Conservation (phyloP, 2,329 filamentous ascomycete genomes). For the Ceratocystis cubensis region DNA sequence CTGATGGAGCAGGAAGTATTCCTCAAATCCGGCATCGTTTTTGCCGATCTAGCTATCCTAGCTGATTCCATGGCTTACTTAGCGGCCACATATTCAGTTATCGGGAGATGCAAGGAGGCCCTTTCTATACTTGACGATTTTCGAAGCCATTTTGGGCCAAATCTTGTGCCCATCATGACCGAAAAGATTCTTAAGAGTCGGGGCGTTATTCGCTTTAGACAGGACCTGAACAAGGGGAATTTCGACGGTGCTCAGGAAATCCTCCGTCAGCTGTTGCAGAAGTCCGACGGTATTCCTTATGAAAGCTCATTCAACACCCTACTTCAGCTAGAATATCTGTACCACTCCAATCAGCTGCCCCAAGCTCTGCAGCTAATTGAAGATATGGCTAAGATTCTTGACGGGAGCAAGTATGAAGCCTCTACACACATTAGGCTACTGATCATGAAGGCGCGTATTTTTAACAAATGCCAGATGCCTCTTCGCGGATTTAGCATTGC, state of each 20-base stretch:
- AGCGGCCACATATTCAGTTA: conserved; percentile 32
- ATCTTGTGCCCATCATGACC: neutral
- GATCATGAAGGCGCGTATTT: conserved; percentile 57
- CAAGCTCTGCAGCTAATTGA: conserved; percentile 39
- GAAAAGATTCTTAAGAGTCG: conserved; percentile 44
- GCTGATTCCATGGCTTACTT: conserved; percentile 54
- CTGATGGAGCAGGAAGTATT: conserved; percentile 53
- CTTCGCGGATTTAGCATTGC: conserved; percentile 66
- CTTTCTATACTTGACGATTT: conserved; percentile 36
- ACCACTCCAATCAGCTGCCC: conserved; percentile 36
- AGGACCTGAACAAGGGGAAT: conserved; percentile 46
- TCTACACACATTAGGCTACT: conserved; percentile 58
- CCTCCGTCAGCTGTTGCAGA: conserved; percentile 41
- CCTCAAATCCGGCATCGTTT: conserved; percentile 48
- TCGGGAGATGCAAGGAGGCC: conserved; percentile 40
- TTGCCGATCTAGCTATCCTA: conserved; percentile 47
- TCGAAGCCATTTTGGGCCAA: neutral
- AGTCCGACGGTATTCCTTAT: conserved; percentile 38
- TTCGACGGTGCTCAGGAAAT: conserved; percentile 40
- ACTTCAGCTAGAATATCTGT: conserved; percentile 41
- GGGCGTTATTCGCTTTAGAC: conserved; percentile 51
- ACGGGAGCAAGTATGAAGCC: conserved; percentile 37
- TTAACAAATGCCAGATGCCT: conserved; percentile 54
- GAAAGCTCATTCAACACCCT: conserved; percentile 39
- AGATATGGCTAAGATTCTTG: conserved; percentile 33